Percentiles rank a stretch among this genome's conserved stretches.
Evolutionary conservation across 768 basidiomycete species (phyloP).

Genomic region (Leccinum variicolor): DNA sequence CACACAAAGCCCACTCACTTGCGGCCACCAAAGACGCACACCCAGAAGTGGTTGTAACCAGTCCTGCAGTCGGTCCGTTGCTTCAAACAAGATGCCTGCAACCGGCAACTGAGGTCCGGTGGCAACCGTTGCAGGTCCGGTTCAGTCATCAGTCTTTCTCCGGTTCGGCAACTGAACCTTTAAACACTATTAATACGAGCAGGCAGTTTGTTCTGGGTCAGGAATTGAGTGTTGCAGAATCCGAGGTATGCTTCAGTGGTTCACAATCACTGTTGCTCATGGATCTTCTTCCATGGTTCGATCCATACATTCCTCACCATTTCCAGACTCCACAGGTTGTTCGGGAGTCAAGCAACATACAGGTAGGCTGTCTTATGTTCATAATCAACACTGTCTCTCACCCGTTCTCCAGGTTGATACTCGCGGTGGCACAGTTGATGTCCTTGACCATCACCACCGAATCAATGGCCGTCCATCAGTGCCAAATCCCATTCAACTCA

Average conservation of each 20-base stretch:
- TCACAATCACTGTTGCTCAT: too few relatives aligned
- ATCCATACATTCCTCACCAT: too few relatives aligned
- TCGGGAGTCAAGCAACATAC: neutral
- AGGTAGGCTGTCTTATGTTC: neutral
- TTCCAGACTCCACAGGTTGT: neutral
- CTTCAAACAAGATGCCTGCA: too few relatives aligned
- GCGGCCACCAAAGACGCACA: too few relatives aligned
- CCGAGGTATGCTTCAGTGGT: too few relatives aligned
- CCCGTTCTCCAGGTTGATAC: neutral
- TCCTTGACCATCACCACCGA: neutral
- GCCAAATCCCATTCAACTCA: neutral
- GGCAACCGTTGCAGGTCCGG: neutral
- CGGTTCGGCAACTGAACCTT: neutral
- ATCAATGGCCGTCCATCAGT: neutral
- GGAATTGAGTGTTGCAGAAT: too few relatives aligned
- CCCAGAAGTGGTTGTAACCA: too few relatives aligned
- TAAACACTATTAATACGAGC: neutral
- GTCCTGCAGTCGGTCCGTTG: too few relatives aligned
- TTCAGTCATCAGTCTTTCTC: neutral
- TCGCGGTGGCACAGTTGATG: neutral
- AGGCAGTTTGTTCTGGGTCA: too few relatives aligned
- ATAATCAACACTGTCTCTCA: neutral
- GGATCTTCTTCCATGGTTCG: too few relatives aligned
- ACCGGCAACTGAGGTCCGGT: neutral
- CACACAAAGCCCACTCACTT: too few relatives aligned